Evolutionary conservation across 257 asterid genomes (phyloP).

Genomic region (Nyctanthes arbortristis): DNA sequence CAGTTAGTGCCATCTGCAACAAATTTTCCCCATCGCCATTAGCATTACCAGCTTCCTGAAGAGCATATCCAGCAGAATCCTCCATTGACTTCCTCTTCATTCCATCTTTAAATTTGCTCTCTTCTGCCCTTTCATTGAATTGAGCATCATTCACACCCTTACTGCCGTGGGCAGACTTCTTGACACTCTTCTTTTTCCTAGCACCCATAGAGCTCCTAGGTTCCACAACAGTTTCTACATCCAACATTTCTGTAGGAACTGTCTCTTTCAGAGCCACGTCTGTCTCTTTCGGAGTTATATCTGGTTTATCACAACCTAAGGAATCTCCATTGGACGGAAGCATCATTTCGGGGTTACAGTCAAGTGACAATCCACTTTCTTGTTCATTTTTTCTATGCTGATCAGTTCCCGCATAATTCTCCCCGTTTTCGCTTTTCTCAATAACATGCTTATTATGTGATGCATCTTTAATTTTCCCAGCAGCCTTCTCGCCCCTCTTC

Average conservation of each 20-base stretch:
- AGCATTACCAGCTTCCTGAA: constrained; percentile 20
- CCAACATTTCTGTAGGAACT: constrained; percentile 1
- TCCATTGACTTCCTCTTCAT: constrained; percentile 29
- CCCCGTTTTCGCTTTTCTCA: constrained; percentile 26
- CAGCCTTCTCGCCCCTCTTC: constrained; percentile 24
- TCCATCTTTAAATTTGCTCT: constrained; percentile 19
- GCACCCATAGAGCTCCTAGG: constrained; percentile 20
- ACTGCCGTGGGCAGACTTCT: constrained; percentile 31
- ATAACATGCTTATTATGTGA: constrained; percentile 21
- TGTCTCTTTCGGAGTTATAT: no score
- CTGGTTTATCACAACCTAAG: constrained; percentile 24
- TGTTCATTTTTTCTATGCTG: constrained; percentile 19
- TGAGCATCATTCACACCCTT: constrained; percentile 28
- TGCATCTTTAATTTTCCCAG: constrained; percentile 31
- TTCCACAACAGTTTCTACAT: constrained; percentile 20
- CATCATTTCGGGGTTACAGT: constrained; percentile 22
- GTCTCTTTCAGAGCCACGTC: constrained; percentile 15
- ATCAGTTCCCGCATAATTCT: constrained; percentile 22
- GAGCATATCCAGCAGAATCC: constrained; percentile 21
- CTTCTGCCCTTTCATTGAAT: constrained; percentile 19
- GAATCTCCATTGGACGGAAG: constrained; percentile 17
- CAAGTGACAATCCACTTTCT: constrained; percentile 15
- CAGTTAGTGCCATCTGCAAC: constrained; percentile 20
- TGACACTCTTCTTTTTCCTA: constrained; percentile 20
- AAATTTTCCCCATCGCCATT: constrained; percentile 21